Evolutionary conservation across 768 basidiomycete species (phyloP), one percentile per base, ranked within the genome.

Genomic region (Phlebiopsis gigantea): DNA sequence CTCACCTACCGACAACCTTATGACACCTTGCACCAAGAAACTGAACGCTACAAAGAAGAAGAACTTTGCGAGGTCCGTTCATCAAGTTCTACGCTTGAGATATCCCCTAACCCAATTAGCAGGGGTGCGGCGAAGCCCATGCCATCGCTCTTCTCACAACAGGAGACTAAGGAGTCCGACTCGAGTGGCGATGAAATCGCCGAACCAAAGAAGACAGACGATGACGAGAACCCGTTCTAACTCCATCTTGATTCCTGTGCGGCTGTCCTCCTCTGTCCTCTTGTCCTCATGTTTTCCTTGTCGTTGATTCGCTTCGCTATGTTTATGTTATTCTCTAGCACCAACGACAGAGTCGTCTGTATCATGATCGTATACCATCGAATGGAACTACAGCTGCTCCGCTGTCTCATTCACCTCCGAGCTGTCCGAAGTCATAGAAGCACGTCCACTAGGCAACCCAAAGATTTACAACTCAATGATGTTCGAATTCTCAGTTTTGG

Each of bases 21-120:
- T 98, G 79, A 96, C 93, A 2, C 96, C 96, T 2, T 85, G 84
- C 69, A 90, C 94, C 5, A 88, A 94, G 73, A 98, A 98, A 72
- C 80, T 98, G 52, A 88, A 78, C 49, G 90, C 89, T 17, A 88
- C 88, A 2, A 95, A 84, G 80, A 94, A 96, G 79, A 92, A 93
- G 72, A 93, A 92, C 66, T 98, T 97, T 68, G 76, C 71, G 57
- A 97, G 93, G 96, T 96, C 61, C 34, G 86, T 48, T 28, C 24
- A 12, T 39, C 21, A 15, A 41, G 21, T 4, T 25, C 12, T 17
- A n/a, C 25, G 28, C 1, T 19, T 21, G 29, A 29, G 28, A 4
- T 4, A 1, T 30, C 1, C 12, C 12, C 50, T 41, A 9, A 51
- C 34, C 8, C 12, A 30, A 41, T 10, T 29, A 43, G 28, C 64